Evolutionary conservation across 139 green algal genomes (phyloP).

Genomic region (Spirogloea muscicola): DNA sequence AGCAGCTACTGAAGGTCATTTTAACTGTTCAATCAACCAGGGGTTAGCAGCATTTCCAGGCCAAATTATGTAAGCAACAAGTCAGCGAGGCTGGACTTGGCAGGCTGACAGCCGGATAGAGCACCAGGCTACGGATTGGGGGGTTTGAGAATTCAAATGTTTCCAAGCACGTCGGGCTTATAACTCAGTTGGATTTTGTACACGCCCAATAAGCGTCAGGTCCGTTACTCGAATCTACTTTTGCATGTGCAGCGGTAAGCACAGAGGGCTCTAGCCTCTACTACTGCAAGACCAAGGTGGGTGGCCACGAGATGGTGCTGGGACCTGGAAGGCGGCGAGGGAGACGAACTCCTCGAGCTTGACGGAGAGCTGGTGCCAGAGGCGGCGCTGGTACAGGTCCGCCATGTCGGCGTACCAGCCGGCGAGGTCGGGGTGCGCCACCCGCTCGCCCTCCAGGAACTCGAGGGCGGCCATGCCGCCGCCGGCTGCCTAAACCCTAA

Average conservation of each 20-base stretch:
- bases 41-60: neutral
- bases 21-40: neutral
- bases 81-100: too few relatives aligned
- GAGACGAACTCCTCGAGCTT: constrained; percentile 69
- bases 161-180: too few relatives aligned
- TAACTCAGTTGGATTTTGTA: too few relatives aligned
- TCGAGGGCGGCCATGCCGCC: constrained; percentile 32
- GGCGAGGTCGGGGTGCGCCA: constrained; percentile 38
- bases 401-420: constrained; percentile 41
- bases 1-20: neutral
- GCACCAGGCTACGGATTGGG: too few relatives aligned
- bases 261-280: neutral
- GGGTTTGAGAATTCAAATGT: too few relatives aligned
- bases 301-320: neutral
- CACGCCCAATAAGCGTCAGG: too few relatives aligned
- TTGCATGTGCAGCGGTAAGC: neutral
- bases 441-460: constrained; percentile 41
- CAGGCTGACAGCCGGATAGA: too few relatives aligned
- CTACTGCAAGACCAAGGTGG: neutral
- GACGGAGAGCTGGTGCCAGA: constrained; percentile 96
- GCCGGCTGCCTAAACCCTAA: neutral
- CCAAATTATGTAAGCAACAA: too few relatives aligned
- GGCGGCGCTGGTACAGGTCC: constrained; percentile 80
- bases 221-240: too few relatives aligned
- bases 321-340: constrained; percentile 26